These are phyloP conservation scores for Scheffersomyces parashehatae DNA, from an alignment of 1,139 yeast genomes.

Conservation along the genomic window DNA sequence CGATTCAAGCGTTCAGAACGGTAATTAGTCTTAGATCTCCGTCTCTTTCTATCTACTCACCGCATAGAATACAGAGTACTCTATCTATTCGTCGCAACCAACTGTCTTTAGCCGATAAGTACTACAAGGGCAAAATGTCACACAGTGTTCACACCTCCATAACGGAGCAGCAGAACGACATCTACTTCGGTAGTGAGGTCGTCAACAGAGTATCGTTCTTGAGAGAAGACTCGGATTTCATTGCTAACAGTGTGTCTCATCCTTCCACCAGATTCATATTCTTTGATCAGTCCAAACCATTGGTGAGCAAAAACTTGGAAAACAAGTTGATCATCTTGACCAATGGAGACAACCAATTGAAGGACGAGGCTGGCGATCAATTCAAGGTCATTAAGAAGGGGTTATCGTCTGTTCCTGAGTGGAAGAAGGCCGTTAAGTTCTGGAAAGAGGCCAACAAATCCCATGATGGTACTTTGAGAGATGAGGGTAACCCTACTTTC, in stretches of 20 bases:
- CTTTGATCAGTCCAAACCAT: constrained; percentile 38
- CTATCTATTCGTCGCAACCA: background rate
- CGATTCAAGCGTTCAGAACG: too few species aligned
- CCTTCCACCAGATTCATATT: constrained; percentile 60
- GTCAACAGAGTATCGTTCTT: constrained; percentile 81
- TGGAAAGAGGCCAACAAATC: constrained; percentile 38
- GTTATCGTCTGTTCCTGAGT: constrained; percentile 18
- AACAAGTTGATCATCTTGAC: constrained; percentile 35
- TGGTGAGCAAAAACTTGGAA: constrained; percentile 30
- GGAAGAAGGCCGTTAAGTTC: constrained; percentile 23
- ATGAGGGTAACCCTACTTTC: constrained; percentile 40
- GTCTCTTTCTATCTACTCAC: too few species aligned
- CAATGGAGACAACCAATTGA: constrained; percentile 33
- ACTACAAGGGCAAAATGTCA: constrained; percentile 9
- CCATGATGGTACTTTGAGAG: constrained; percentile 33
- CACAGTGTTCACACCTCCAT: constrained; percentile 4
- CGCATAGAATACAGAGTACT: too few species aligned
- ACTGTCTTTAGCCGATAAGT: background rate
- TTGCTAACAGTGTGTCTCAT: constrained; percentile 52
- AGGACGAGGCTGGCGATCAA: constrained; percentile 7
- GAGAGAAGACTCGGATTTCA: constrained; percentile 64
- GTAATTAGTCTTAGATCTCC: too few species aligned
- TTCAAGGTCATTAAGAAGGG: constrained; percentile 16
- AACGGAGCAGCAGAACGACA: constrained; percentile 29
- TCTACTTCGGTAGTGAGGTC: constrained; percentile 53